These are phyloP conservation scores for Trypanosoma cruzi DNA, from an alignment of 208 protist species.

Conservation along the genomic window DNA sequence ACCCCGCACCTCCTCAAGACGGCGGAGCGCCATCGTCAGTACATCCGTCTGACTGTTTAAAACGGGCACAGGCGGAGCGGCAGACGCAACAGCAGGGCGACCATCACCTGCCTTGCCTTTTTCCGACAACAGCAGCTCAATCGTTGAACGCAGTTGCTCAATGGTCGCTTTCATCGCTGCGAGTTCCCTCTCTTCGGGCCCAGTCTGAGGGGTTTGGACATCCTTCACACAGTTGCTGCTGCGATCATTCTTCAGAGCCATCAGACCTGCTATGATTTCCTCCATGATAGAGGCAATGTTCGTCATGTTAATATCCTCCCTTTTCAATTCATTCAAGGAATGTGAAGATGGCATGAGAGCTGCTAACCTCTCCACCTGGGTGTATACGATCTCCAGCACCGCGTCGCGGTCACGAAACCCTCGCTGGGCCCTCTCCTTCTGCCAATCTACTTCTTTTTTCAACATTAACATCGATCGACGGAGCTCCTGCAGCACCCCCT, in stretches of 20 bases:
- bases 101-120: not conserved
- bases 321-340: not conserved
- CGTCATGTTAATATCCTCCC: not conserved
- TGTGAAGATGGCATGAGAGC: not conserved
- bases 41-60: not conserved
- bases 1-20: conserved; percentile 23
- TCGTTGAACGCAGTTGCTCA: conserved; percentile 7
- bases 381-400: conserved; percentile 5
- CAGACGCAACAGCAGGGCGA: not conserved
- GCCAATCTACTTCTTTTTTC: conserved; percentile 11
- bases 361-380: not conserved
- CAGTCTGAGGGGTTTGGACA: not conserved
- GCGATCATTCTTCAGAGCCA: not conserved
- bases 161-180: not conserved
- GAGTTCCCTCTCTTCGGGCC: not conserved
- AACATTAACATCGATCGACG: not conserved
- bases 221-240: not conserved
- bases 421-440: conserved; percentile 3
- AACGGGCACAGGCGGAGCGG: not conserved
- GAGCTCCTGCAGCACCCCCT: conserved; percentile 10
- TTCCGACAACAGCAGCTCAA: conserved; percentile 2
- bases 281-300: conserved; percentile 15
- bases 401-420: conserved; percentile 6
- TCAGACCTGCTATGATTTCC: not conserved
- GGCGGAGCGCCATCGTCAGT: conserved; percentile 19